Conservation (phyloP, 331 rosid genomes). For the Arachis monticola region DNA sequence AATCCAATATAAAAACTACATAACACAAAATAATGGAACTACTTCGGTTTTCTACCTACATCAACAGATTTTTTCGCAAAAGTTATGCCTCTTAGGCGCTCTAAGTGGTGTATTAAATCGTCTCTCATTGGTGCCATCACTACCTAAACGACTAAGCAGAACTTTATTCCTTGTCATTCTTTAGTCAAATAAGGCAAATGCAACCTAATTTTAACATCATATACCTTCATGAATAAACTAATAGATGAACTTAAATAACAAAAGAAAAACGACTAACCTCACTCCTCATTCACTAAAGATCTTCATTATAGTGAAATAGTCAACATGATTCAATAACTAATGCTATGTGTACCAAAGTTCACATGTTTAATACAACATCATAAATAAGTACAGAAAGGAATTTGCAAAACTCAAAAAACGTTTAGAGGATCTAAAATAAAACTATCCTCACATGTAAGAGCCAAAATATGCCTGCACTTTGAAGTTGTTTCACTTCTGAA, state of each 20-base stretch:
- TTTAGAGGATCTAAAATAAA: no score
- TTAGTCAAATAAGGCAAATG: slow-evolving; percentile 9
- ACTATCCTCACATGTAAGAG: no score
- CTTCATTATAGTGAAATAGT: not conserved
- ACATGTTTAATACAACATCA: slow-evolving; percentile 3
- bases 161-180: not conserved
- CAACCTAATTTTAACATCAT: not conserved
- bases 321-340: not conserved
- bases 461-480: not conserved
- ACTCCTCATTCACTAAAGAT: not conserved
- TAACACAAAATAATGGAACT: slow-evolving; percentile 4
- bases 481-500: slow-evolving; percentile 44
- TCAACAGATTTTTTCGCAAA: slow-evolving; percentile 21
- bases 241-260: not conserved
- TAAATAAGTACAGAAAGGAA: slow-evolving; percentile 10
- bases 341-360: slow-evolving; percentile 15
- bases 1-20: not conserved
- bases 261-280: not conserved
- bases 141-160: not conserved
- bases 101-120: slow-evolving; percentile 28
- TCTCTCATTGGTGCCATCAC: not conserved
- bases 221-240: not conserved
- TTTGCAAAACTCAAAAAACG: not conserved
- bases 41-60: slow-evolving; percentile 5
- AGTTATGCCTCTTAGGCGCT: slow-evolving; percentile 14